Percentiles rank a stretch among this genome's conserved stretches.
phyloP scores from a whole-genome alignment of 768 basidiomycete species.

The Tylopilus subfusipes region DNA sequence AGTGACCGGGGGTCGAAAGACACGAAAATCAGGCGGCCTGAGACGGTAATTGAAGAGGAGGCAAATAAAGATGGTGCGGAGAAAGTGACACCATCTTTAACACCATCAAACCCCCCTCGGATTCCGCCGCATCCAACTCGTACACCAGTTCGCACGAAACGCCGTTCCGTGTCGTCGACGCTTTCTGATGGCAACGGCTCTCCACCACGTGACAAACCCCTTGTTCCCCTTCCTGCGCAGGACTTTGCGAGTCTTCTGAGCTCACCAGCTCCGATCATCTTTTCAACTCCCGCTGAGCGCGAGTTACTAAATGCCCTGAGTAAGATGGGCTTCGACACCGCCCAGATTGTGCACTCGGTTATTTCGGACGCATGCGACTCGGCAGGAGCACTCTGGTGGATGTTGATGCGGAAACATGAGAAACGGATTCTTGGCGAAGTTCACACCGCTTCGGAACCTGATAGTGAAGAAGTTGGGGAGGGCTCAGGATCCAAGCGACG shows the following conservation, averaged over 20 bases:
- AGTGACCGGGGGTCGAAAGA: slow-evolving; percentile 24
- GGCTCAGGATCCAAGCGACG: slow-evolving; percentile 28
- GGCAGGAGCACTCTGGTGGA: slow-evolving; percentile 94
- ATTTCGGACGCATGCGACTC: slow-evolving; percentile 90
- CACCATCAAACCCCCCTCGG: slow-evolving; percentile 24
- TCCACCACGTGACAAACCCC: slow-evolving; percentile 45
- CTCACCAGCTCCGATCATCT: slow-evolving; percentile 74
- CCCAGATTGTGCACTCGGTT: slow-evolving; percentile 94
- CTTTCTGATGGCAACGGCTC: slow-evolving; percentile 62
- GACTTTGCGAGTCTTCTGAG: slow-evolving; percentile 64
- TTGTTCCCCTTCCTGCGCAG: slow-evolving; percentile 37
- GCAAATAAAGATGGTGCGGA: neutral
- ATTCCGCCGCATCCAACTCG: slow-evolving; percentile 68
- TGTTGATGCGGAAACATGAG: slow-evolving; percentile 80
- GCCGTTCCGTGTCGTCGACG: slow-evolving; percentile 89
- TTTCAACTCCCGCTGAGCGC: slow-evolving; percentile 80
- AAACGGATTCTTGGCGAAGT: slow-evolving; percentile 46
- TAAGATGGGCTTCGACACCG: slow-evolving; percentile 82
- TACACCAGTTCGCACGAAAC: slow-evolving; percentile 93
- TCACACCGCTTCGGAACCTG: slow-evolving; percentile 16
- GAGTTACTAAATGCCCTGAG: slow-evolving; percentile 74
- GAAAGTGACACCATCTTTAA: slow-evolving; percentile 9
- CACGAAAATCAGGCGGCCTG: slow-evolving; percentile 40
- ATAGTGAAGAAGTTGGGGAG: slow-evolving; percentile 16
- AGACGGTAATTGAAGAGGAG: slow-evolving; percentile 54